These are phyloP conservation scores for Theileria luwenshuni DNA, from an alignment of 169 alveolate genomes.

Conservation along the genomic window DNA sequence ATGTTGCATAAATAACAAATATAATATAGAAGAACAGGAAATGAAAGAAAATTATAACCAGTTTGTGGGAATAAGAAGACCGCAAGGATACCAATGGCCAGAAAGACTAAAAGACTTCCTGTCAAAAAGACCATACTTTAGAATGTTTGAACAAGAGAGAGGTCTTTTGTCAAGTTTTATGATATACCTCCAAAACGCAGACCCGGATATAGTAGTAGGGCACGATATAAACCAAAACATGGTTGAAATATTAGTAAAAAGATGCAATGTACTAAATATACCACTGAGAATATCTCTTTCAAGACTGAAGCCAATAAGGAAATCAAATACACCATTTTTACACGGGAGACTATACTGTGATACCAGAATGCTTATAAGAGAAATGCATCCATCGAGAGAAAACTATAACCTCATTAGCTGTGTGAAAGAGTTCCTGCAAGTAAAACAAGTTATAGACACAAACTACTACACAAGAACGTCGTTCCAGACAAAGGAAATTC, in stretches of 20 bases:
- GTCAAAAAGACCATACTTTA: conserved; percentile 51
- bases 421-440: conserved; percentile 42
- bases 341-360: conserved; percentile 64
- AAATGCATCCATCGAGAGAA: conserved; percentile 39
- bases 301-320: conserved; percentile 42
- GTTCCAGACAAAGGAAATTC: conserved; percentile 37
- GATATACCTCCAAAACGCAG: conserved; percentile 45
- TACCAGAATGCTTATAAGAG: conserved; percentile 58
- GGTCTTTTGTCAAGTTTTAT: conserved; percentile 64
- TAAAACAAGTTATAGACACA: conserved; percentile 27
- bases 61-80: conserved; percentile 53
- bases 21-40: conserved; percentile 29
- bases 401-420: conserved; percentile 62
- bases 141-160: conserved; percentile 63
- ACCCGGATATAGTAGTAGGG: conserved; percentile 75
- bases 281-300: conserved; percentile 67
- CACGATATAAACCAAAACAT: conserved; percentile 69
- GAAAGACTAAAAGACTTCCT: conserved; percentile 33
- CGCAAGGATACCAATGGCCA: conserved; percentile 51
- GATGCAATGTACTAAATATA: conserved; percentile 59
- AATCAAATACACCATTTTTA: conserved; percentile 40
- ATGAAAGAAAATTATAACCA: conserved; percentile 32
- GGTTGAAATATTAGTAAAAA: conserved; percentile 61
- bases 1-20: conserved; percentile 31
- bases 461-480: conserved; percentile 38